phyloP scores from a whole-genome alignment of 148 eudicot species.

The Pharnaceum exiguum region DNA sequence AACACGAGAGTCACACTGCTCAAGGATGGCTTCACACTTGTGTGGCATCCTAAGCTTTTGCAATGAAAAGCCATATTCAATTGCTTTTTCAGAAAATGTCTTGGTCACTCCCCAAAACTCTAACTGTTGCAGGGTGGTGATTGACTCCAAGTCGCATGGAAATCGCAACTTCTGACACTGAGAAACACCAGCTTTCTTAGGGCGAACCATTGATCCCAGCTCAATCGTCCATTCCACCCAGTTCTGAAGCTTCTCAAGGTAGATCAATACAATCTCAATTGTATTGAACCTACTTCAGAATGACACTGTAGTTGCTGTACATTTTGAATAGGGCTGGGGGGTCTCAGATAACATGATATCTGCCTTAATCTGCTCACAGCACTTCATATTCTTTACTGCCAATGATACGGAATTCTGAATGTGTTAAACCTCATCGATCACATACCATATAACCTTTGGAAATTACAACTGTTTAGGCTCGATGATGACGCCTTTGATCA shows the following conservation, averaged over 20 bases:
- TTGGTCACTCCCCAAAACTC: conserved; percentile 2
- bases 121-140: conserved; percentile 11
- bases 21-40: conserved; percentile 18
- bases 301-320: too few relatives aligned
- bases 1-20: conserved; percentile 6
- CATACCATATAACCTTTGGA: too few relatives aligned
- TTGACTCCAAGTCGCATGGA: conserved; percentile 7
- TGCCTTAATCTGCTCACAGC: too few relatives aligned
- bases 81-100: conserved; percentile 4
- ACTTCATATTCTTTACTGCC: too few relatives aligned
- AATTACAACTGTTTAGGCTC: too few relatives aligned
- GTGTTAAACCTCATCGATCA: too few relatives aligned
- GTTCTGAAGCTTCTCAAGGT: background rate
- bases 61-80: background rate
- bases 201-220: conserved; percentile 9
- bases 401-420: too few relatives aligned
- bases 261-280: conserved; percentile 20
- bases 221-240: conserved; percentile 8
- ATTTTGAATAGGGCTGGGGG: too few relatives aligned
- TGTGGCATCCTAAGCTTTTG: conserved; percentile 10
- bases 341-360: too few relatives aligned
- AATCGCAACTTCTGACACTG: conserved; percentile 1
- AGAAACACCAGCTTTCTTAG: conserved; percentile 14
- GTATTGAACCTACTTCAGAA: too few relatives aligned
- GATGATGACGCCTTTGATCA: conserved; percentile 48